These are phyloP conservation scores for Rhytidhysteron rufulum DNA, from an alignment of 2,329 filamentous ascomycete species.

Conservation along the genomic window DNA sequence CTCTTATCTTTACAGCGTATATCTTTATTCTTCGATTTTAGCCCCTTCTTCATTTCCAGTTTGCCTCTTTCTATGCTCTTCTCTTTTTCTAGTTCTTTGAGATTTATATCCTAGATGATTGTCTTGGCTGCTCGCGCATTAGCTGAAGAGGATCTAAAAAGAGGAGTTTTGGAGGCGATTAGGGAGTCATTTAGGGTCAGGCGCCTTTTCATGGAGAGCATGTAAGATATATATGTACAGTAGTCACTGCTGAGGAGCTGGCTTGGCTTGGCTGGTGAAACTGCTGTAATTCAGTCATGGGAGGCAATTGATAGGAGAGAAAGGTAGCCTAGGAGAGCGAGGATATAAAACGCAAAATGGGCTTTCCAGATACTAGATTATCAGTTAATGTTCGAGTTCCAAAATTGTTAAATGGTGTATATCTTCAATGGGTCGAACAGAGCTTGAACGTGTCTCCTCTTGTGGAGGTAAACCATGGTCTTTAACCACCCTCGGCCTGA, in stretches of 20 bases:
- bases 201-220: no score
- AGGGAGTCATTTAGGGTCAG: no score
- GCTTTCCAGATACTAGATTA: no score
- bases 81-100: constrained; percentile 14
- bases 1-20: constrained; percentile 13
- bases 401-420: no score
- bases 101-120: constrained; percentile 27
- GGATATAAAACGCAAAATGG: background rate
- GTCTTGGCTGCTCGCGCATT: constrained; percentile 25
- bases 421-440: no score
- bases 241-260: background rate
- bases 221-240: constrained; percentile 1
- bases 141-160: background rate
- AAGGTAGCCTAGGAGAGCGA: background rate
- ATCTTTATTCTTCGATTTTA: background rate
- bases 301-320: no score
- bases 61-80: constrained; percentile 18
- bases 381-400: no score
- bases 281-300: no score
- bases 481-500: no score
- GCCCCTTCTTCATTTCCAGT: constrained; percentile 9
- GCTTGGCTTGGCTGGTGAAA: background rate
- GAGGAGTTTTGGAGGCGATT: background rate
- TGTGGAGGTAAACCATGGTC: no score
- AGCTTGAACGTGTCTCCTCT: no score